These are phyloP conservation scores for Talaromyces borbonicus DNA, from an alignment of 495 filamentous ascomycete genomes.

Conservation along the genomic window DNA sequence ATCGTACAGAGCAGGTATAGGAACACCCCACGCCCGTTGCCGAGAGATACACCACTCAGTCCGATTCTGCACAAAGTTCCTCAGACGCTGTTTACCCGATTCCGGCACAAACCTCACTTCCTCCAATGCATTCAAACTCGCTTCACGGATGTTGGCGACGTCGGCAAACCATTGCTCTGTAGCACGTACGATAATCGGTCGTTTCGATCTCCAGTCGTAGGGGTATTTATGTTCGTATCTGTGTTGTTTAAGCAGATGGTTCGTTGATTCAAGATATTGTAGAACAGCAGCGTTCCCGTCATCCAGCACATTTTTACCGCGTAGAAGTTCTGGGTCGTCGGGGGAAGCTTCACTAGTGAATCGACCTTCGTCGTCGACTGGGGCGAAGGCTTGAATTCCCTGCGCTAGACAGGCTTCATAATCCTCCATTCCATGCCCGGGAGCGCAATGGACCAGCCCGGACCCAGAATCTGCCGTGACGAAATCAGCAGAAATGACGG, in stretches of 20 bases:
- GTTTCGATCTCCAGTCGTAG: slow-evolving; percentile 94
- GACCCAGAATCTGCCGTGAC: slow-evolving; percentile 81
- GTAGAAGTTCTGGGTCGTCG: slow-evolving; percentile 45
- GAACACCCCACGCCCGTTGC: slow-evolving; percentile 92
- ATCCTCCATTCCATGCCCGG: slow-evolving; percentile 94
- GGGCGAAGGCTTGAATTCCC: slow-evolving; percentile 62
- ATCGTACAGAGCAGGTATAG: slow-evolving; percentile 85
- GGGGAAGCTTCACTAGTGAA: slow-evolving; percentile 74
- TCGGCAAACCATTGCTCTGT: slow-evolving; percentile 98
- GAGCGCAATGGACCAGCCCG: slow-evolving; percentile 86
- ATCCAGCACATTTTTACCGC: slow-evolving; percentile 50
- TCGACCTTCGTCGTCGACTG: slow-evolving; percentile 68
- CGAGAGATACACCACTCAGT: slow-evolving; percentile 99
- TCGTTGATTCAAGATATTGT: slow-evolving; percentile 43
- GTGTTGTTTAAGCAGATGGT: slow-evolving; percentile 54
- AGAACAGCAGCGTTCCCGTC: slow-evolving; percentile 62
- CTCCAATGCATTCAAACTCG: slow-evolving; percentile 56
- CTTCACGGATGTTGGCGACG: slow-evolving; percentile 66
- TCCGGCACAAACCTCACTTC: slow-evolving; percentile 71
- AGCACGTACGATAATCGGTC: slow-evolving; percentile 79
- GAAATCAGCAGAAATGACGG: slow-evolving; percentile 72
- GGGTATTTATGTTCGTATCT: slow-evolving; percentile 84
- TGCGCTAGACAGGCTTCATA: slow-evolving; percentile 66
- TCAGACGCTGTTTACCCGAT: slow-evolving; percentile 57
- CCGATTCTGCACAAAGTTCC: slow-evolving; percentile 74